Percentiles rank a stretch among this genome's conserved stretches.
Evolutionary conservation across 257 asterid species (phyloP).

Genomic region (Anisodus tanguticus): DNA sequence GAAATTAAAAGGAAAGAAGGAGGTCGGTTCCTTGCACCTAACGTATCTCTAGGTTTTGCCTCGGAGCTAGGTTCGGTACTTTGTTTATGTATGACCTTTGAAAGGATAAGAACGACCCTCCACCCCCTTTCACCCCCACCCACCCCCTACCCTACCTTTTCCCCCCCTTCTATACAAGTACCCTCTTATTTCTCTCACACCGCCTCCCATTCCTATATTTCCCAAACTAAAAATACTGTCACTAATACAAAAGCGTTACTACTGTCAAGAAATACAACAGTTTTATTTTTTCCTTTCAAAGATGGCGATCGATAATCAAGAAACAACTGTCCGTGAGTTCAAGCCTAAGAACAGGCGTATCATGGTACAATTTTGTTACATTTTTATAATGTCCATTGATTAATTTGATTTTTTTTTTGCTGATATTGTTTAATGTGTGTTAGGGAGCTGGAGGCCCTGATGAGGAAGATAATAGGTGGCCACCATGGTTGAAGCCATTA

Average conservation of each 20-base stretch:
- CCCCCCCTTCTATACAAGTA: constrained; percentile 33
- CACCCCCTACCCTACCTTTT: background rate
- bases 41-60: constrained; percentile 34
- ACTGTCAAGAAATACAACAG: constrained; percentile 34
- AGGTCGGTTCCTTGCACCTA: constrained; percentile 35
- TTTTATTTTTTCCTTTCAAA: constrained; percentile 40
- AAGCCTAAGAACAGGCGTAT: constrained; percentile 74
- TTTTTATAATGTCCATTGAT: background rate
- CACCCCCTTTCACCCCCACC: background rate
- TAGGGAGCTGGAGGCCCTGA: constrained; percentile 79
- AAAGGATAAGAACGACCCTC: constrained; percentile 36
- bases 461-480: constrained; percentile 74
- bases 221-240: background rate
- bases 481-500: constrained; percentile 62
- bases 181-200: constrained; percentile 41
- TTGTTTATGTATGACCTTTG: constrained; percentile 29
- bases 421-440: constrained; percentile 26
- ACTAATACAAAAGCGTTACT: constrained; percentile 29
- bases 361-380: constrained; percentile 49
- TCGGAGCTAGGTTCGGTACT: constrained; percentile 34
- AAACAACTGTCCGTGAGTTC: constrained; percentile 66
- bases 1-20: constrained; percentile 24
- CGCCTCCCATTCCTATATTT: constrained; percentile 48
- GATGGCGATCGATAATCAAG: constrained; percentile 87
- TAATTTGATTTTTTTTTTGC: background rate